Evolutionary conservation across 371 early-diverging fungal species (phyloP).

Genomic region (Umbelopsis sp.): DNA sequence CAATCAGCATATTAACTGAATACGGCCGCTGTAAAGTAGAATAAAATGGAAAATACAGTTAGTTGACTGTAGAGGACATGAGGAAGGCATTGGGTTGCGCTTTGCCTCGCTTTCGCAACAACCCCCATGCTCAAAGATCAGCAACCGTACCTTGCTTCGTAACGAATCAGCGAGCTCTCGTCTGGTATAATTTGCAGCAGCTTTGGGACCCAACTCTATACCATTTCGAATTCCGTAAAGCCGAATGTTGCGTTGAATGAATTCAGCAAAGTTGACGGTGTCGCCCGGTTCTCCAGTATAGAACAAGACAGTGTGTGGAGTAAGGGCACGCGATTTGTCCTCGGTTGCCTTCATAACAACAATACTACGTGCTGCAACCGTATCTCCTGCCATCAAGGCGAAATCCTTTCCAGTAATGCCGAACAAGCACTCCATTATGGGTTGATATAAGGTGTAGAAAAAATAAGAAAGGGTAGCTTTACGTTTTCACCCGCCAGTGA

Average conservation of each 20-base stretch:
- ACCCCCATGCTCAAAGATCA: background rate
- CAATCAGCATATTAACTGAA: slow-evolving; percentile 89
- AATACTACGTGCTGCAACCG: slow-evolving; percentile 81
- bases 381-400: slow-evolving; percentile 87
- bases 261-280: slow-evolving; percentile 93
- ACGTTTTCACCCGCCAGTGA: background rate
- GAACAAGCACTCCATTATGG: slow-evolving; percentile 86
- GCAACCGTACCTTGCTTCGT: slow-evolving; percentile 74
- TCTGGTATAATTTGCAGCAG: slow-evolving; percentile 85
- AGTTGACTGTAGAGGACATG: background rate
- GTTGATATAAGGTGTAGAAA: slow-evolving; percentile 1
- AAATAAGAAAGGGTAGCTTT: background rate
- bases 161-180: slow-evolving; percentile 87
- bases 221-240: slow-evolving; percentile 91
- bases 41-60: background rate
- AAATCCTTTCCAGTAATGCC: slow-evolving; percentile 96
- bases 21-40: slow-evolving; percentile 72
- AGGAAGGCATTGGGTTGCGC: background rate
- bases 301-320: slow-evolving; percentile 80
- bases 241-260: slow-evolving; percentile 90
- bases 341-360: slow-evolving; percentile 90
- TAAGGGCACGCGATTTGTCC: slow-evolving; percentile 87
- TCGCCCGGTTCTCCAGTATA: slow-evolving; percentile 96
- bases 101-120: background rate
- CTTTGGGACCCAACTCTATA: slow-evolving; percentile 78